Evolutionary conservation across 495 filamentous ascomycete genomes (phyloP), one percentile per base, ranked within the genome.

Genomic region (Trypethelium eluteriae): DNA sequence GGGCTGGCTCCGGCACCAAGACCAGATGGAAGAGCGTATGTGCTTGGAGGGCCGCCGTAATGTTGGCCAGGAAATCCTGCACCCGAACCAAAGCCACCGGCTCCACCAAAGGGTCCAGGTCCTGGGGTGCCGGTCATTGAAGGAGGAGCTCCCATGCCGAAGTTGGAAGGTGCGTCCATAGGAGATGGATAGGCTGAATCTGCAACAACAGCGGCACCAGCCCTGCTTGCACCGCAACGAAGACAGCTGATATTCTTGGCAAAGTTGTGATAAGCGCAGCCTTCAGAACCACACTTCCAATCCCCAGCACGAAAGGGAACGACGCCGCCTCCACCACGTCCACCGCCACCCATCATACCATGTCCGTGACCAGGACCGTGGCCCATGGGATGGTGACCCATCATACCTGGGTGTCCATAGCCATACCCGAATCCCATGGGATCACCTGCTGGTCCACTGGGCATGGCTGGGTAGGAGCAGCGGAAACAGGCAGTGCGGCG

Each of bases 191-290:
- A 97, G 18, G 90, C 91, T 35, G 92, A 91, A 73, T 97, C 94
- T 38, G 93, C 93, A 64, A 97, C 92, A 16, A 98, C 89, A 36
- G 93, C 92, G 64, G 94, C 94, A 64, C 89, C 89, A 63, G 92
- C 92, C 70, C 94, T 91, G 75, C 92, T 94, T 34, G 92, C 95
- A 72, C 94, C 94, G 73, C 94, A 98, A 64, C 94, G 90, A 64
- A 98, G 84, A 77, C 94, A 98, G 76, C 90, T 94, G 69, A 97
- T 93, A 74, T 98, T 98, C 84, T 98, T 98, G 56, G 94, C 94
- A 73, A 98, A 98, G 77, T 98, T 98, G 79, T 98, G 94, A 72
- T 98, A 98, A 39, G 90, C 91, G 75, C 94, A 98, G n/a, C 92
- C 92, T 73, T 97, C 93, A 46, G 92, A 93, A 57, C 94, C 94